phyloP scores from a whole-genome alignment of 2,329 filamentous ascomycete species.

The Xylariaceae sp. region DNA sequence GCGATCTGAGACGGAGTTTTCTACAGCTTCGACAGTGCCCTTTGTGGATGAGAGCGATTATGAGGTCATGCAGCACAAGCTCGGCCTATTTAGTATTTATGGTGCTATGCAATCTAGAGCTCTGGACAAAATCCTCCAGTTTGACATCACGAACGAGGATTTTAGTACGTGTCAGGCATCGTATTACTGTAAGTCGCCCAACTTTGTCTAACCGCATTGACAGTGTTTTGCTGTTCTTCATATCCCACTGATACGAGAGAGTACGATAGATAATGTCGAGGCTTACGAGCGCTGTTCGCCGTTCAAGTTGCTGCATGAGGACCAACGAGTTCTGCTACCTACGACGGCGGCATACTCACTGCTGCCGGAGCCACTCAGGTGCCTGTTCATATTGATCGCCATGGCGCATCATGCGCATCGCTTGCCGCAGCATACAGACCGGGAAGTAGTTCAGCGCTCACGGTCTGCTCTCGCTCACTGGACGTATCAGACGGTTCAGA shows the following conservation, averaged over 20 bases:
- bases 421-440: slow-evolving; percentile 8
- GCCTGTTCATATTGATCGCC: slow-evolving; percentile 21
- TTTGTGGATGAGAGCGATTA: neutral
- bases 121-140: slow-evolving; percentile 14
- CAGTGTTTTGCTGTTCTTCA: neutral
- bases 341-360: slow-evolving; percentile 6
- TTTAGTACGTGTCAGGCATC: slow-evolving; percentile 25
- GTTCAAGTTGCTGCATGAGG: slow-evolving; percentile 11
- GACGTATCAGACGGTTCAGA: slow-evolving; percentile 27
- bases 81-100: neutral
- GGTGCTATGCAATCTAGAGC: slow-evolving; percentile 1
- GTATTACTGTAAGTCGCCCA: slow-evolving; percentile 30
- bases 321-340: slow-evolving; percentile 10
- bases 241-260: neutral
- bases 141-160: slow-evolving; percentile 21
- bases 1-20: neutral
- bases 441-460: slow-evolving; percentile 3
- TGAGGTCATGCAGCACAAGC: neutral
- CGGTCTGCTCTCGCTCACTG: slow-evolving; percentile 24
- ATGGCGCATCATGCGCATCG: slow-evolving; percentile 20
- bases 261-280: slow-evolving; percentile 28
- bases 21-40: neutral
- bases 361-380: slow-evolving; percentile 16
- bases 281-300: slow-evolving; percentile 28
- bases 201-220: neutral